A percentile compares a stretch with the other conserved stretches of the same genome.
Evolutionary conservation across 805 yeast genomes (phyloP).

Genomic region (Kockiozyma suomiensis): DNA sequence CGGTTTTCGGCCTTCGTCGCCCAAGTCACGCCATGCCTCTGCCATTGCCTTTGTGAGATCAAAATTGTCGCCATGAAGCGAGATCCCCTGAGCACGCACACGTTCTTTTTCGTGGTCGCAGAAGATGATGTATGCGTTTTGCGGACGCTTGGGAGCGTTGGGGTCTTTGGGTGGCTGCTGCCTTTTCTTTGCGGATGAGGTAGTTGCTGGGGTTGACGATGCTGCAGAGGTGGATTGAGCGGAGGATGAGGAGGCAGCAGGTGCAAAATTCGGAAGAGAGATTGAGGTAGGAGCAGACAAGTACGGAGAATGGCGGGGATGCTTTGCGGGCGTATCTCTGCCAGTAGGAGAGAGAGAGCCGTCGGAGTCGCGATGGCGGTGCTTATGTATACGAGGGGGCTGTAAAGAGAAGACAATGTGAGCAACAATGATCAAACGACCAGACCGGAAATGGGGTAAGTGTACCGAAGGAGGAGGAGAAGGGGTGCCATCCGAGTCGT

Average conservation of each 20-base stretch:
- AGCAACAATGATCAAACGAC: neutral
- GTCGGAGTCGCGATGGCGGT: slow-evolving; percentile 19
- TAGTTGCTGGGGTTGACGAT: slow-evolving; percentile 1
- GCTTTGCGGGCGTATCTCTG: slow-evolving; percentile 6
- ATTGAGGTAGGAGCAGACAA: neutral
- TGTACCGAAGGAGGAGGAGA: slow-evolving; percentile 40
- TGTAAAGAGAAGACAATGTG: neutral
- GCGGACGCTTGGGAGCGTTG: slow-evolving; percentile 82
- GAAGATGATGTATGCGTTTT: slow-evolving; percentile 83
- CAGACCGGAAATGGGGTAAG: neutral
- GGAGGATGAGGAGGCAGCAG: neutral
- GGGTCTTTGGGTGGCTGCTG: slow-evolving; percentile 68
- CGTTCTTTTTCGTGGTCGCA: slow-evolving; percentile 85
- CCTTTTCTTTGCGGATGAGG: slow-evolving; percentile 39
- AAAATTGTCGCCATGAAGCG: slow-evolving; percentile 44
- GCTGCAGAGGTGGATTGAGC: slow-evolving; percentile 1
- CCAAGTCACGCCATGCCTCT: slow-evolving; percentile 80
- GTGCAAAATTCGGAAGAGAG: too few relatives aligned
- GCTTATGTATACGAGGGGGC: slow-evolving; percentile 24
- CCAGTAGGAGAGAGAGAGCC: slow-evolving; percentile 15
- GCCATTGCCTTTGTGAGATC: slow-evolving; percentile 80
- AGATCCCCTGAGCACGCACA: slow-evolving; percentile 60
- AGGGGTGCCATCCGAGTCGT: slow-evolving; percentile 39
- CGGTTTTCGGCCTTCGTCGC: slow-evolving; percentile 67
- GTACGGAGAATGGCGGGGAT: slow-evolving; percentile 3